Evolutionary conservation across 2,329 filamentous ascomycete genomes (phyloP).

Genomic region (Clarireedia paspali): DNA sequence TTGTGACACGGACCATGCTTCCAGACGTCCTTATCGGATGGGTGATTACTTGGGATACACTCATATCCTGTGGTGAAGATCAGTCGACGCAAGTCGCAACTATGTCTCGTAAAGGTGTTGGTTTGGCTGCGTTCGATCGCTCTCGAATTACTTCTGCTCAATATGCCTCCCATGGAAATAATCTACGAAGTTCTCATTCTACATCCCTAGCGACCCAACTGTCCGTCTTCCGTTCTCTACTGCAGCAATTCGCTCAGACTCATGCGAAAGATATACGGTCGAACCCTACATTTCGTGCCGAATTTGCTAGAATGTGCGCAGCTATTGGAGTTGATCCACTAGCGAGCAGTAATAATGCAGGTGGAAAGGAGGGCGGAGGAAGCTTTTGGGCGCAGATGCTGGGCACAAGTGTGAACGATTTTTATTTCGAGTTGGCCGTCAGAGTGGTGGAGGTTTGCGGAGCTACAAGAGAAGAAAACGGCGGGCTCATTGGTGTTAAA

Average conservation of each 20-base stretch:
- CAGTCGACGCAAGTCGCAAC: constrained; percentile 1
- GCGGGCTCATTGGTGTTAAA: constrained; percentile 76
- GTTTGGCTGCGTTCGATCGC: constrained; percentile 83
- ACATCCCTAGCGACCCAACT: constrained; percentile 87
- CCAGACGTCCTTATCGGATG: constrained; percentile 3
- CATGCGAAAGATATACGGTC: constrained; percentile 95
- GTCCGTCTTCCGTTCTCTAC: constrained; percentile 87
- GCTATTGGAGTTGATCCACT: constrained; percentile 95
- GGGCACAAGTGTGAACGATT: constrained; percentile 89
- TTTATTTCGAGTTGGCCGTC: constrained; percentile 97
- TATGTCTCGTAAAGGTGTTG: constrained; percentile 76
- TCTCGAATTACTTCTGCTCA: constrained; percentile 78
- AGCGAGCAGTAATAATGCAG: constrained; percentile 53
- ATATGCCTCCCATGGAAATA: constrained; percentile 83
- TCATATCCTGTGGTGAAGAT: not conserved
- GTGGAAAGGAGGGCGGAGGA: constrained; percentile 41
- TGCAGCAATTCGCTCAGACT: constrained; percentile 91
- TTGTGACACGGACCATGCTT: not conserved
- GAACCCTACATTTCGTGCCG: constrained; percentile 87
- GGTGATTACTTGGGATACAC: not conserved
- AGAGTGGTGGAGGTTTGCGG: constrained; percentile 89
- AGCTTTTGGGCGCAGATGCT: constrained; percentile 92
- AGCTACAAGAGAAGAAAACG: constrained; percentile 81
- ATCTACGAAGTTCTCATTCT: constrained; percentile 76
- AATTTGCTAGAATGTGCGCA: constrained; percentile 97